Conservation (phyloP, 768 basidiomycete genomes). For the Psilocybe tampanensis region DNA sequence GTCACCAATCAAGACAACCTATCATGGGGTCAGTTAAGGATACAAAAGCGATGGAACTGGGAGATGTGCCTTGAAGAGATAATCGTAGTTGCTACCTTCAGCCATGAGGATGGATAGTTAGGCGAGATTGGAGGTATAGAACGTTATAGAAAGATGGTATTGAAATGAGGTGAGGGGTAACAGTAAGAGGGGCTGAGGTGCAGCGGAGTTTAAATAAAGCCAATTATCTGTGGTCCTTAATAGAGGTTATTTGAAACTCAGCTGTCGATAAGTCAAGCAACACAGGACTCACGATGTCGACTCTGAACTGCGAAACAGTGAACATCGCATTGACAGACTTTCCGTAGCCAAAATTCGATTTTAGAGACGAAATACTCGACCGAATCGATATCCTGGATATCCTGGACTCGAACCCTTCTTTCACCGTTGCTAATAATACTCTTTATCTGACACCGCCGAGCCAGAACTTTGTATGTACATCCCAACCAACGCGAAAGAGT, state of each 20-base stretch:
- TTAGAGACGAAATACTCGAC: no score
- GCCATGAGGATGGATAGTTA: constrained; percentile 54
- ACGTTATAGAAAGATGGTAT: neutral
- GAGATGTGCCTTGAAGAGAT: constrained; percentile 88
- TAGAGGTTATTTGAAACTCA: neutral
- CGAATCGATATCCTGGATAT: no score
- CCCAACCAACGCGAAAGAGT: no score
- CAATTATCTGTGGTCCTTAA: neutral
- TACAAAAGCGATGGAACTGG: neutral
- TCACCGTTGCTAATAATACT: no score
- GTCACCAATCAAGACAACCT: constrained; percentile 99
- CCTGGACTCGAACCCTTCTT: no score
- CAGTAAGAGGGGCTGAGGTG: neutral
- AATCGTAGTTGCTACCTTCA: constrained; percentile 96
- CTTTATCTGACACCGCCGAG: no score
- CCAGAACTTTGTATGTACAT: no score
- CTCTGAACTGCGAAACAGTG: no score
- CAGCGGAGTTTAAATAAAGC: constrained; percentile 1
- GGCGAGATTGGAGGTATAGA: constrained; percentile 9
- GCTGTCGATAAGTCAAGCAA: neutral
- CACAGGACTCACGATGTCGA: no score
- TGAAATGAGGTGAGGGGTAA: neutral
- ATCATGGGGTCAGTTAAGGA: constrained; percentile 9
- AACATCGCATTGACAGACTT: no score
- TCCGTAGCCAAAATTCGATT: no score